Evolutionary conservation across 768 basidiomycete species (phyloP).

Genomic region (Phlebiopsis flavidoalba): DNA sequence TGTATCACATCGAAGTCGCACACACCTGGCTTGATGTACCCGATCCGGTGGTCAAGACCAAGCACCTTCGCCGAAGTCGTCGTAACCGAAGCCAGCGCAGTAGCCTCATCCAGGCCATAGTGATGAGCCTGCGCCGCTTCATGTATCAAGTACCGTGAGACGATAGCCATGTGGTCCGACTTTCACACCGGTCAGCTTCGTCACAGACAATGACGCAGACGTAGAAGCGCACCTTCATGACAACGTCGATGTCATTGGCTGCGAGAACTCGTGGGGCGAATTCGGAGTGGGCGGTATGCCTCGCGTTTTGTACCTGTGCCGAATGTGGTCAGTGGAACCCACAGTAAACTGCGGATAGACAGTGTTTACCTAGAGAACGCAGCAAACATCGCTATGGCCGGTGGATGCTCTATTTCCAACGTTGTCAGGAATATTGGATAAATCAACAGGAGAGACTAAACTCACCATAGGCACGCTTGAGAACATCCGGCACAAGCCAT

Average conservation of each 20-base stretch:
- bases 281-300: conserved; percentile 47
- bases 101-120: conserved; percentile 49
- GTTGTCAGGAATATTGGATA: background rate
- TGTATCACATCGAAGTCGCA: background rate
- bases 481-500: conserved; percentile 69
- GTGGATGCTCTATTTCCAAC: conserved; percentile 29
- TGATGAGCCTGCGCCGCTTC: conserved; percentile 70
- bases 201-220: background rate
- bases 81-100: conserved; percentile 61
- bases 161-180: conserved; percentile 55
- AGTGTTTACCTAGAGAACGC: conserved; percentile 42
- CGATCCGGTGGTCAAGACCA: conserved; percentile 67
- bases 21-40: conserved; percentile 58
- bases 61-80: conserved; percentile 57
- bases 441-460: background rate
- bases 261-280: conserved; percentile 51
- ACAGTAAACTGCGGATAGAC: no score
- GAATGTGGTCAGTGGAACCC: background rate
- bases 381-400: conserved; percentile 72
- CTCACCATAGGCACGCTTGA: conserved; percentile 61
- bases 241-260: conserved; percentile 44
- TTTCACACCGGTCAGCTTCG: background rate
- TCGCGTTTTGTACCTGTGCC: conserved; percentile 55
- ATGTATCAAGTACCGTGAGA: conserved; percentile 62
- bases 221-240: conserved; percentile 40